Evolutionary conservation across 228 moss, liverwort and hornwort genomes (phyloP).

Genomic region (Sphagnum fallax): DNA sequence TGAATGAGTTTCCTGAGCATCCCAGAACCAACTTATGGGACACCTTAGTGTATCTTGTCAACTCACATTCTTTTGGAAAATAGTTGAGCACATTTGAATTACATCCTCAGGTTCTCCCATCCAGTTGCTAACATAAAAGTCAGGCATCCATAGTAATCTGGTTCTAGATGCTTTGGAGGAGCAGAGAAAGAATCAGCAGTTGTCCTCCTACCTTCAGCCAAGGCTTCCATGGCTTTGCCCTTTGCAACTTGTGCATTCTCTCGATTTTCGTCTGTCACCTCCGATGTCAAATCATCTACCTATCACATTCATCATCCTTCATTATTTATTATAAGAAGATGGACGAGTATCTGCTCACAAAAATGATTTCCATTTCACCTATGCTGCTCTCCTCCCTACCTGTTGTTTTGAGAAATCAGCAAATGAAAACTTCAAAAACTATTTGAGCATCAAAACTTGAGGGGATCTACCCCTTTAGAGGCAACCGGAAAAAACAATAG

Average conservation of each 20-base stretch:
- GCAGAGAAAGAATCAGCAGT: not conserved
- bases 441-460: not conserved
- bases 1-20: not conserved
- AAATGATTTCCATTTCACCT: no score
- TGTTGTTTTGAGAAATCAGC: not conserved
- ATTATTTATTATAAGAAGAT: not conserved
- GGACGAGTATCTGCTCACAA: no score
- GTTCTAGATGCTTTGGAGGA: no score
- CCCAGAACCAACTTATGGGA: not conserved
- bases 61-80: no score
- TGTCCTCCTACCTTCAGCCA: constrained; percentile 41
- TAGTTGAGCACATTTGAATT: no score
- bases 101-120: no score
- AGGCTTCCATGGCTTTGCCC: constrained; percentile 64
- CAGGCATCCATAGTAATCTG: no score
- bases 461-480: no score
- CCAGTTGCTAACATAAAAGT: no score
- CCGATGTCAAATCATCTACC: constrained; percentile 74
- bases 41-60: no score
- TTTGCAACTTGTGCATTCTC: constrained; percentile 75
- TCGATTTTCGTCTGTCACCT: constrained; percentile 84
- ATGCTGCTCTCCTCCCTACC: not conserved
- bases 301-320: constrained; percentile 7
- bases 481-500: no score
- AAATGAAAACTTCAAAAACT: not conserved